Conservation (phyloP, 345 rosid genomes). For the Aegle marmelos region DNA sequence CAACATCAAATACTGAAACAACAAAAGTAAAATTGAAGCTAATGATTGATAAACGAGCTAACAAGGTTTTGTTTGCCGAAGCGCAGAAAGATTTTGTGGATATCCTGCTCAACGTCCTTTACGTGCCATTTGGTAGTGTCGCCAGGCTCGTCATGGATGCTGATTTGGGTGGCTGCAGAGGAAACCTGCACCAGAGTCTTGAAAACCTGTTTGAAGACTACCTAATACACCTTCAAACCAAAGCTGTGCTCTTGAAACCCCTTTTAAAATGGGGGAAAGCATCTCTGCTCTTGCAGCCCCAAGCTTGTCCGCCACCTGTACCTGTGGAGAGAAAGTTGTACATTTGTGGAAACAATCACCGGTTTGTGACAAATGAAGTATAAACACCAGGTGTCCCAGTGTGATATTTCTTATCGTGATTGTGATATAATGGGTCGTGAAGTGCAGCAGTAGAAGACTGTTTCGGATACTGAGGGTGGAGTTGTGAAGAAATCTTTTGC, state of each 20-base stretch:
- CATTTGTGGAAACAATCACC: neutral
- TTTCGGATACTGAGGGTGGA: neutral
- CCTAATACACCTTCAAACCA: neutral
- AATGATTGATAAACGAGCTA: neutral
- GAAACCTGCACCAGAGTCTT: neutral
- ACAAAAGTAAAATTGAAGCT: neutral
- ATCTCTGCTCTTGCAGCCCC: neutral
- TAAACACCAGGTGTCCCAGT: neutral
- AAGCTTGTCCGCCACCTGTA: neutral
- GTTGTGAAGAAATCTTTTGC: conserved; percentile 6
- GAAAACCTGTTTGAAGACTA: neutral
- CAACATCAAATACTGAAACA: neutral
- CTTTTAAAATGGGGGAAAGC: neutral
- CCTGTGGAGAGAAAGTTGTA: neutral
- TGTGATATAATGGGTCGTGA: too few relatives aligned
- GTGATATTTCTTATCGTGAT: too few relatives aligned
- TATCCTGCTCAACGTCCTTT: conserved; percentile 16
- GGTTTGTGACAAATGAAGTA: neutral
- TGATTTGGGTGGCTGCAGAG: conserved; percentile 11
- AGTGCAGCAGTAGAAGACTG: neutral
- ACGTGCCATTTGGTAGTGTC: conserved; percentile 18
- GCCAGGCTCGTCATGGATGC: neutral
- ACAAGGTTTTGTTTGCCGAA: conserved; percentile 17
- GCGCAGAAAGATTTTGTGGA: conserved; percentile 17
- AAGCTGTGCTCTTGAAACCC: neutral